Base-by-base conservation (phyloP, 306 rosid genomes). In the Oxytropis ochrocephala region DNA sequence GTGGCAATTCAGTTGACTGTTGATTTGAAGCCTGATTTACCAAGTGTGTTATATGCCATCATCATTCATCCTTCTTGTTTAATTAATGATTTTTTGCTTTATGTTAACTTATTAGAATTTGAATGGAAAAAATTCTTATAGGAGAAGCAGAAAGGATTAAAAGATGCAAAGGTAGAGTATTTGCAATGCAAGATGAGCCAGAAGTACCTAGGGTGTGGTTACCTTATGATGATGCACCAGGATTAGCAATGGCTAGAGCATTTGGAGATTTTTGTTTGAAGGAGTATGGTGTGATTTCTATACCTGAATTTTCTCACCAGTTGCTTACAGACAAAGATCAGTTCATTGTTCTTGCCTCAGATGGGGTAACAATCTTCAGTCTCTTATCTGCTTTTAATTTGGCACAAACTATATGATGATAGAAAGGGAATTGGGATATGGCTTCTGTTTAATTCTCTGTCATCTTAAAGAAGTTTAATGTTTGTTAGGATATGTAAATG, bases 161-260 rank as follows among this genome's bases (percentile, higher is more conserved):
- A 79, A 68, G 73, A 14, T 95, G 97, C 64, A 95, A 85, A 76
- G 99, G 99, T 42, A 85, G 99, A 73, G 97, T 95, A 51, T 95
- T 95, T 79, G 92, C 97, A 42, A 55, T 95, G 85, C 92, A 89
- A 80, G 99, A 95, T 86, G 99, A 95, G 62, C 99, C 99, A 39
- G 96, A 87, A 86, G 99, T 95, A 59, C 77, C 85, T 13, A 79
- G 99, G 77, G 97, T 95, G 16, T 95, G 99, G 97, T 68, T 95
- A 77, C 97, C 99, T 4, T 91, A 80, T 58, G 97, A 95, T 66
- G 89, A 95, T 81, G 97, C 99, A 14, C 99, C 97, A 13, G 99
- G 99, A 16, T 75, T 95, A 81, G 99, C 99, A 21, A 95, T 95
- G 99, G 97, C 99, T 84, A 85, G 99, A 73, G 99, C 99, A 36